Base-by-base conservation (phyloP, 495 filamentous ascomycete genomes). In the Xylaria telfairii region DNA sequence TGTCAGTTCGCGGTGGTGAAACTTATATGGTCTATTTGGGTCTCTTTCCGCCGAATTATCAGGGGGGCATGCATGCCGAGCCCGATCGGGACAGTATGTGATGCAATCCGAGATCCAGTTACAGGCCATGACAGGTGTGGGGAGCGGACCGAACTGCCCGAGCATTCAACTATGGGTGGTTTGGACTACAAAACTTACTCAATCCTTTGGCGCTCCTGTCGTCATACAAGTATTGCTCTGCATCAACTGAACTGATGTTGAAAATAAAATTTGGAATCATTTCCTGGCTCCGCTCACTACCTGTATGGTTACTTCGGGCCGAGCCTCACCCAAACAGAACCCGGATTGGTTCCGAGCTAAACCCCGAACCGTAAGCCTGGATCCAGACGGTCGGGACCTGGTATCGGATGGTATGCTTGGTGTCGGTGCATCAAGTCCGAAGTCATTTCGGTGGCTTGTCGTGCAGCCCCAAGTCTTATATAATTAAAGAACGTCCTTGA, bases 251-350 rank as follows among this genome's bases (percentile, higher is more conserved):
- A n/a, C 26, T 39, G 57, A 39, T 12, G 59, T 42, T 42, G 21
- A 28, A 28, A 3, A 12, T n/a, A 4, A 4, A 21, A 46, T 64
- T 46, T 64, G 61, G 41, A 46, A 64, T 46, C 24, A 26, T 26
- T 46, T 41, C 61, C 41, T 39, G 15, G 41, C 39, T 37, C 42
- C 28, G 9, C 17, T 39, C 12, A 13, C 28, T n/a, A 12, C 10
- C 21, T n/a, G 34, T 54, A 47, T 54, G 64, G 64, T 41, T 54
- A 30, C 47, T 49, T 66, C 64, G 64, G 64, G 47, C 64, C 64
- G 64, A 66, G 47, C 28, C 64, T 53, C 47, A 66, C 46, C n/a
- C 32, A 54, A 41, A 54, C 32, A 8, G 32, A 65, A n/a, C 8
- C 61, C 13, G 41, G 41, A 46, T 46, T 30, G 39, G 41, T 46